Conservation (phyloP, 2,329 filamentous ascomycete genomes). For the Pyricularia sp. region DNA sequence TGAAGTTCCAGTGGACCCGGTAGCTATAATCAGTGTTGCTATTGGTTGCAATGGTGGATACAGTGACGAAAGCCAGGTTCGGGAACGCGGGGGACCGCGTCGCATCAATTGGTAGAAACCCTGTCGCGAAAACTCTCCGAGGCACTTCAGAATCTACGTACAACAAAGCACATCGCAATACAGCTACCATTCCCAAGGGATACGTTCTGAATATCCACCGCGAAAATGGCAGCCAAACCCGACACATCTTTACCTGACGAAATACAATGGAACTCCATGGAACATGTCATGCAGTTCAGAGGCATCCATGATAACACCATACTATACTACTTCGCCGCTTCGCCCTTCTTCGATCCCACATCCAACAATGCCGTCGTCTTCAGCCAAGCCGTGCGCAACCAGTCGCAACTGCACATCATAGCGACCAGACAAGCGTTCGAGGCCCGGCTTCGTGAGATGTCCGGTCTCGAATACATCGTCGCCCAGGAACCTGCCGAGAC, state of each 20-base stretch:
- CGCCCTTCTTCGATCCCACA: conserved; percentile 58
- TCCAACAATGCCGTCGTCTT: conserved; percentile 59
- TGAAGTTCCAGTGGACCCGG: not conserved
- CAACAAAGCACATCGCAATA: not conserved
- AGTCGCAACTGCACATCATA: conserved; percentile 45
- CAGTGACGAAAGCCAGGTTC: not conserved
- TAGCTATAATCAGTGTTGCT: not conserved
- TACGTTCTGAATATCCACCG: not conserved
- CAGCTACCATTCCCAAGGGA: not conserved
- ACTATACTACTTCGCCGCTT: conserved; percentile 59
- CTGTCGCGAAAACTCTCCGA: not conserved
- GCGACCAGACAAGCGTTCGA: conserved; percentile 56
- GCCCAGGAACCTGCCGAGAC: conserved; percentile 56
- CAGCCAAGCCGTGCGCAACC: conserved; percentile 53
- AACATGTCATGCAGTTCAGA: conserved; percentile 32
- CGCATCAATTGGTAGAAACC: not conserved
- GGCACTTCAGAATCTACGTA: not conserved
- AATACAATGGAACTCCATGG: conserved; percentile 54
- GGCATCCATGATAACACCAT: conserved; percentile 55
- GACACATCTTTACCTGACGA: conserved; percentile 50
- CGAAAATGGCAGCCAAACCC: conserved; percentile 32
- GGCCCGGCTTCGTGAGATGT: conserved; percentile 52
- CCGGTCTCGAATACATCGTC: conserved; percentile 57
- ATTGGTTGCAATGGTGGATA: not conserved
- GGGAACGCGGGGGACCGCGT: not conserved